Percentiles rank a stretch among this genome's conserved stretches.
Conservation (phyloP, 345 rosid genomes). For the Populus pruinosa region DNA sequence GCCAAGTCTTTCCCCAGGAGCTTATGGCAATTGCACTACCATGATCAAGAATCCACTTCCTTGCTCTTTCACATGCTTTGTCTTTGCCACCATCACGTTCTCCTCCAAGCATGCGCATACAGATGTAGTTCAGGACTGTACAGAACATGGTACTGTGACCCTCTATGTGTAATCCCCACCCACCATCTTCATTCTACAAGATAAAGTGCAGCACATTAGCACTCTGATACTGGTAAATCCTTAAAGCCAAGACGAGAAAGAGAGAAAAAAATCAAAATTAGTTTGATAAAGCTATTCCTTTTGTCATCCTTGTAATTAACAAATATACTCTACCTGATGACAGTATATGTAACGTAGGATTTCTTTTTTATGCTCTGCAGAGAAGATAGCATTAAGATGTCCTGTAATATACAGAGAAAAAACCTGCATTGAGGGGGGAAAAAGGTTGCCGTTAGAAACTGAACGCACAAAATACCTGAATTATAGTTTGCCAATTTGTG, state of each 20-base stretch:
- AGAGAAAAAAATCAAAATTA: too few species aligned
- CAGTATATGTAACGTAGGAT: conserved; percentile 18
- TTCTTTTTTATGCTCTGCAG: conserved; percentile 7
- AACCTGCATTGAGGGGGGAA: not conserved
- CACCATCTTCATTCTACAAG: not conserved
- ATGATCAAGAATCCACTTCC: conserved; percentile 12
- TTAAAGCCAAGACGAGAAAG: too few species aligned
- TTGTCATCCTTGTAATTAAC: too few species aligned
- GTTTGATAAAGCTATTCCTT: too few species aligned
- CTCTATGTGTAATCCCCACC: conserved; percentile 6
- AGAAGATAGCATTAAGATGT: conserved; percentile 6
- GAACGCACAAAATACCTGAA: not conserved
- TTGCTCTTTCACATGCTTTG: conserved; percentile 16
- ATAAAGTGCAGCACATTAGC: not conserved
- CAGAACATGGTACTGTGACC: not conserved
- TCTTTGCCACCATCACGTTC: conserved; percentile 6
- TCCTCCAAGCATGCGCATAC: conserved; percentile 14
- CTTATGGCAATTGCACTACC: conserved; percentile 2
- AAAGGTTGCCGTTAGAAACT: not conserved
- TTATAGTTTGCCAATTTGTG: too few species aligned
- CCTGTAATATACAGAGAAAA: conserved; percentile 17
- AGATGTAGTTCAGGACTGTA: conserved; percentile 3
- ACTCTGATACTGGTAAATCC: too few species aligned
- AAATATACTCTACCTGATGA: conserved; percentile 12
- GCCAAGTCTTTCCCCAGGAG: conserved; percentile 9